These are phyloP conservation scores for Ceratocystis alfenasii DNA, from an alignment of 2,329 filamentous ascomycete genomes.

Conservation along the genomic window DNA sequence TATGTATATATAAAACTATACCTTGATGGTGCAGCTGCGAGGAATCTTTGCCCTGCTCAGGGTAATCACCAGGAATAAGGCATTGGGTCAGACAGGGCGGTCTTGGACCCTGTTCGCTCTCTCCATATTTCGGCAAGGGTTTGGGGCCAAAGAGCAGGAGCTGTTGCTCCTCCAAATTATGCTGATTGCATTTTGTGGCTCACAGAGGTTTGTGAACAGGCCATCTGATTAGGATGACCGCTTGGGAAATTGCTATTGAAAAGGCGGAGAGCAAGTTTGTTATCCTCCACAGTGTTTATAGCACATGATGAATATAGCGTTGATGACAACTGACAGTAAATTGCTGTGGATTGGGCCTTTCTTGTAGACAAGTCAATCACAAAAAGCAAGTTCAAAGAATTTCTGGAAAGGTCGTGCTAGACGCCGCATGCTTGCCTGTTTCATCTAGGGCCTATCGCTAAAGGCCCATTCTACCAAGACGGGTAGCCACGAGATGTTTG, in stretches of 20 bases:
- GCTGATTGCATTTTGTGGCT: neutral
- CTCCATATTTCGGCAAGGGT: neutral
- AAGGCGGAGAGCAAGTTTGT: neutral
- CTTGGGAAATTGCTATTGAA: neutral
- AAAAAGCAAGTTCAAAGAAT: neutral
- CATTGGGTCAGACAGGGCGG: neutral
- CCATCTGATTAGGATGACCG: neutral
- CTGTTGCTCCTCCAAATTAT: neutral
- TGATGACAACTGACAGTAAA: neutral
- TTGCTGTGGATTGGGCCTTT: neutral
- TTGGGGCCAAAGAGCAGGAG: neutral
- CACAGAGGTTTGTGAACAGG: neutral
- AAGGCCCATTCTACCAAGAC: neutral
- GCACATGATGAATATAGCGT: neutral
- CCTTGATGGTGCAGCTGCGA: neutral
- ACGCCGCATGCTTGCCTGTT: neutral
- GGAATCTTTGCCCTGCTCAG: neutral
- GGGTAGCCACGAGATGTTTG: conserved; percentile 1
- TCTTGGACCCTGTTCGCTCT: neutral
- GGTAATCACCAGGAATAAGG: neutral
- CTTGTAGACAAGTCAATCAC: neutral
- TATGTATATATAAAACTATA: no score
- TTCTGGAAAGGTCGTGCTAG: neutral
- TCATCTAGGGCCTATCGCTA: no score
- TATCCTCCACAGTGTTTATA: neutral